These are phyloP conservation scores for Sclerotinia nivalis DNA, from an alignment of 2,329 filamentous ascomycete species.

Conservation along the genomic window DNA sequence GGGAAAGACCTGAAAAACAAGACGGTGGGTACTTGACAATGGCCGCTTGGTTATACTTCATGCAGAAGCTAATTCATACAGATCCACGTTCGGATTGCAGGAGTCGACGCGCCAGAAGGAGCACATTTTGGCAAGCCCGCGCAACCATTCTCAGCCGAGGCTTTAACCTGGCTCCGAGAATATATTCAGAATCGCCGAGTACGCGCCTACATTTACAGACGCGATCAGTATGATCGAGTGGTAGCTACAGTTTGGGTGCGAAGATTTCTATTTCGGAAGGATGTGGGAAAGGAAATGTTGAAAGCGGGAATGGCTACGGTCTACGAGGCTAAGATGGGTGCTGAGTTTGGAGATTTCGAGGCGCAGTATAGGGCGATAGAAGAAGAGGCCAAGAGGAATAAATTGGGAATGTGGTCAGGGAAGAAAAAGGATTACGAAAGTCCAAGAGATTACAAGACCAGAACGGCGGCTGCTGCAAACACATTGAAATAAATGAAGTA, in stretches of 20 bases:
- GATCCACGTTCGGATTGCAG: conserved; percentile 87
- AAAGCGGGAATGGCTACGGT: conserved; percentile 81
- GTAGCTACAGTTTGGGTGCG: conserved; percentile 83
- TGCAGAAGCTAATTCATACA: conserved; percentile 43
- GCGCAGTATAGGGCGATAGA: conserved; percentile 66
- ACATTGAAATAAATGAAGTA: conserved; percentile 35
- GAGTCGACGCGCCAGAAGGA: conserved; percentile 88
- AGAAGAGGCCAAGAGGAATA: conserved; percentile 62
- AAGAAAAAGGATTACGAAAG: conserved; percentile 69
- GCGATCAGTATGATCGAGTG: conserved; percentile 90
- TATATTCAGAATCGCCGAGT: conserved; percentile 74
- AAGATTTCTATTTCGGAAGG: conserved; percentile 63
- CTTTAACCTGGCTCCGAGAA: conserved; percentile 73
- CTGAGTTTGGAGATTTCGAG: conserved; percentile 76
- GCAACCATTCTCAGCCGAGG: conserved; percentile 82
- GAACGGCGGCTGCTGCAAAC: conserved; percentile 43
- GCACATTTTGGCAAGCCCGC: conserved; percentile 88
- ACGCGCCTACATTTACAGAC: conserved; percentile 76
- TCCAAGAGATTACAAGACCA: conserved; percentile 81
- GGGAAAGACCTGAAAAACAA: conserved; percentile 70
- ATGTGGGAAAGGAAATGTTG: conserved; percentile 90
- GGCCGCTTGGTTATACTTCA: neutral
- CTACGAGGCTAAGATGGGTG: conserved; percentile 89
- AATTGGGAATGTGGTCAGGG: conserved; percentile 74
- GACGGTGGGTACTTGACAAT: conserved; percentile 59